Evolutionary conservation across 2,329 filamentous ascomycete genomes (phyloP), one percentile per base, ranked within the genome.

Genomic region (Scedosporium aurantiacum): DNA sequence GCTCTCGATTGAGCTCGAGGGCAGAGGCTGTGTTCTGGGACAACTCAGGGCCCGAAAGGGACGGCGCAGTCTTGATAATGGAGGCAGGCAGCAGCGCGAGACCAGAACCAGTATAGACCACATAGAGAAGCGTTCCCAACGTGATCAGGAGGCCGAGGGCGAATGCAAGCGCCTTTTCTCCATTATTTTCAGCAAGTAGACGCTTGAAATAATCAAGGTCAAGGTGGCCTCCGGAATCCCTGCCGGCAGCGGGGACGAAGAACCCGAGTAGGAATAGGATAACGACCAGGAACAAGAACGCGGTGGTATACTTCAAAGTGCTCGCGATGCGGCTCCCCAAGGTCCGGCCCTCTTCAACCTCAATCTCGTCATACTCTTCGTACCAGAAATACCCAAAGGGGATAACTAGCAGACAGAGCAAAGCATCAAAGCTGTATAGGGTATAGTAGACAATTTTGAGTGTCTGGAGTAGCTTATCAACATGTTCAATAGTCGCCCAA

Each of bases 361-460:
- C 91, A 21, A 93, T 87, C 75, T 97, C 91, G 69, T 97, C 93
- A 66, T 96, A 96, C 73, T 58, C 94, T 73, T 99, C 94, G 70
- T 96, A 94, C 85, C 89, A 97, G 73, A 99, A 99, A 77, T 99
- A 99, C 57, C 92, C 88, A 71, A 99, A 99, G 0, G 94, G 94
- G 21, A 97, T 88, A 54, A 96, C 83, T 18, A 97, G 73, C 55
- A 99, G 79, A 70, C 94, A 99, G 10, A 99, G 83, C 5, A 97
- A 72, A 1, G 91, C 90, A 73, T 99, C 94, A 66, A 97, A 78
- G 67, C 90, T 94, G 77, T 97, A 99, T 0, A 99, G 81, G 0
- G 86, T 81, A 74, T 97, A 97, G 76, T 99, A 99, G 62, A 96
- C 88, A 63, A 95, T 82, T 72, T 90, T 90, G 65, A 99, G 80